phyloP scores from a whole-genome alignment of 169 alveolate species.

The Cryptosporidium parvum region DNA sequence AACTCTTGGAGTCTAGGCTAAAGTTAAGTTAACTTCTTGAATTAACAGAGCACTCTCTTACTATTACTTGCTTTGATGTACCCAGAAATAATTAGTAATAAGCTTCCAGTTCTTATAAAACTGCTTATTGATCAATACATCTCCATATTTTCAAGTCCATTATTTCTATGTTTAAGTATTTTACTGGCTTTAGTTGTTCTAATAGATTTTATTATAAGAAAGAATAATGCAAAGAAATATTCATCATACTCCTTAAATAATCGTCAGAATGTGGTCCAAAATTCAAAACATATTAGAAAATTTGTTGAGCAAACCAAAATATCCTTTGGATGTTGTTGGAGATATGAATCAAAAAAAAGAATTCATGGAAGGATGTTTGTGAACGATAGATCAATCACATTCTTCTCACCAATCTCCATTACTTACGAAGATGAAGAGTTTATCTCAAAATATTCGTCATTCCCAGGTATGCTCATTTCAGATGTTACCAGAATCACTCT shows the following conservation, averaged over 20 bases:
- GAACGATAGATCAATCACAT: slow-evolving; percentile 19
- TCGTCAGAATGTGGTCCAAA: not conserved
- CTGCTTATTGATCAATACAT: not conserved
- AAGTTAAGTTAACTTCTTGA: not conserved
- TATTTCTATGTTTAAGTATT: not conserved
- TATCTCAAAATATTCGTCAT: slow-evolving; percentile 3
- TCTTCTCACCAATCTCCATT: slow-evolving; percentile 40
- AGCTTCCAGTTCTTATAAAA: not conserved
- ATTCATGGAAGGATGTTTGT: slow-evolving; percentile 65
- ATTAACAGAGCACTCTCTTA: not conserved
- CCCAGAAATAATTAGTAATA: not conserved
- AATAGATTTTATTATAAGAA: slow-evolving; percentile 7
- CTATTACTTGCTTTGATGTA: not conserved
- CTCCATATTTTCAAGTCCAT: slow-evolving; percentile 16
- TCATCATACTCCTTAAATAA: not conserved
- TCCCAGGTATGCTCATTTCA: slow-evolving; percentile 38
- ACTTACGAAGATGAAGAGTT: slow-evolving; percentile 7
- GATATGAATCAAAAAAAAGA: slow-evolving; percentile 72
- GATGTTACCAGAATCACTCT: slow-evolving; percentile 24
- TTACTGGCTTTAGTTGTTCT: not conserved
- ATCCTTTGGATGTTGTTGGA: slow-evolving; percentile 75
- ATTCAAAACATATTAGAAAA: not conserved
- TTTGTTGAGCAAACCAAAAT: not conserved
- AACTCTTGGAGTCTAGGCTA: not conserved
- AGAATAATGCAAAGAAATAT: not conserved